Percentiles rank a stretch among this genome's conserved stretches.
These are phyloP conservation scores for Otatea glauca DNA, from an alignment of 176 grass and related monocot species.

Conservation along the genomic window DNA sequence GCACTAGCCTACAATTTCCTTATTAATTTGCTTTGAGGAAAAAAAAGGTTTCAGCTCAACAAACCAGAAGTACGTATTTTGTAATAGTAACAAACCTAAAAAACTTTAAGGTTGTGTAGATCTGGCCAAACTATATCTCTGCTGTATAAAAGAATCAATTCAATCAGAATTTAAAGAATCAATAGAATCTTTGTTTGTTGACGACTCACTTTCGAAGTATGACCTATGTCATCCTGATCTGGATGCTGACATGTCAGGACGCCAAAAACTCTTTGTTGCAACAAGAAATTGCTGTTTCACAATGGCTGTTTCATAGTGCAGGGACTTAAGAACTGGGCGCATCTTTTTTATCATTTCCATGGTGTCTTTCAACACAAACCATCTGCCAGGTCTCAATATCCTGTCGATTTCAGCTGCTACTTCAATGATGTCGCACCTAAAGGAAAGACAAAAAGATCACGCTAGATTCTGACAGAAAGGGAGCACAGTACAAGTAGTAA, in stretches of 20 bases:
- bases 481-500: background rate
- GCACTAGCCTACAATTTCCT: constrained; percentile 12
- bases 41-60: background rate
- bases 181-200: constrained; percentile 3
- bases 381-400: constrained; percentile 87
- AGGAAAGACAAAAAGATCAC: constrained; percentile 17
- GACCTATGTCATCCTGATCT: constrained; percentile 22
- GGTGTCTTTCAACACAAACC: constrained; percentile 78
- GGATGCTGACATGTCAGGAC: constrained; percentile 44
- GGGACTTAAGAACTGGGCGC: constrained; percentile 61
- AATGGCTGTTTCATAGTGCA: constrained; percentile 63
- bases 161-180: constrained; percentile 27
- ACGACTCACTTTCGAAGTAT: background rate
- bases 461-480: background rate
- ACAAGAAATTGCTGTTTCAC: constrained; percentile 77
- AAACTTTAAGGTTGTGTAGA: background rate
- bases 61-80: constrained; percentile 4
- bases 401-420: constrained; percentile 82
- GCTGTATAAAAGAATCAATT: constrained; percentile 30
- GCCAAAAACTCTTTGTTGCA: constrained; percentile 72
- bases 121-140: background rate
- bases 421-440: constrained; percentile 76
- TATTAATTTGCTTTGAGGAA: background rate
- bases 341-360: constrained; percentile 68
- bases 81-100: constrained; percentile 8